Base-by-base conservation (phyloP, 805 yeast species). In the Diddensiella santjacobensis region DNA sequence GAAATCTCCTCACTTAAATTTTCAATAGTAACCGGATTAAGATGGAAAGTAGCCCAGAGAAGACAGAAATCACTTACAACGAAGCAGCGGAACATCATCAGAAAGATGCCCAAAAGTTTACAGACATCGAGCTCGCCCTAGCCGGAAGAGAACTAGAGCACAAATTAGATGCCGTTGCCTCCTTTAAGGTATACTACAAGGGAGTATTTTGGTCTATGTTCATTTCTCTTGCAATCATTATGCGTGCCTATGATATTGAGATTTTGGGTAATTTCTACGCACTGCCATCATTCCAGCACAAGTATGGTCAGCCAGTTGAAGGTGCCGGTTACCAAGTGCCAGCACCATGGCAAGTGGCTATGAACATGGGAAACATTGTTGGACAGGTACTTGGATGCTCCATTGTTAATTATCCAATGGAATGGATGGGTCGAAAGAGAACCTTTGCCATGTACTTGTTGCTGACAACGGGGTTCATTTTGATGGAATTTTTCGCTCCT, bases 171-270 rank as follows among this genome's bases (percentile, higher is more conserved):
- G n/a, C n/a, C n/a, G n/a, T n/a, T n/a, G n/a, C n/a, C n/a, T n/a
- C n/a, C n/a, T n/a, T n/a, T n/a, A n/a, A n/a, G n/a, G n/a, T n/a
- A n/a, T n/a, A n/a, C n/a, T n/a, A n/a, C n/a, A 50, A 50, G 33
- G 47, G 45, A 13, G 70, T 67, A 3, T 53, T 63, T 44, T 75
- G 79, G 79, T 71, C 78, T 2, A 51, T 72, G n/a, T 57, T 73
- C 22, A 58, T 75, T 35, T 71, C 77, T 2, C 53, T 69, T 2
- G 69, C 75, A 24, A 60, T 75, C 50, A 56, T 74, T 42, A 74
- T 74, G 78, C 78, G 72, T 51, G 79, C 79, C 20, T 75, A 71
- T 60, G 79, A 75, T 54, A 59, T 66, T 18, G 62, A 61, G 40
- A 60, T 74, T 38, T 60, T 75, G 42, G 53, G 59, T 35, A 62